Evolutionary conservation across 1,284 basidiomycete species (phyloP).

Genomic region (Cutaneotrichosporon mucoides): DNA sequence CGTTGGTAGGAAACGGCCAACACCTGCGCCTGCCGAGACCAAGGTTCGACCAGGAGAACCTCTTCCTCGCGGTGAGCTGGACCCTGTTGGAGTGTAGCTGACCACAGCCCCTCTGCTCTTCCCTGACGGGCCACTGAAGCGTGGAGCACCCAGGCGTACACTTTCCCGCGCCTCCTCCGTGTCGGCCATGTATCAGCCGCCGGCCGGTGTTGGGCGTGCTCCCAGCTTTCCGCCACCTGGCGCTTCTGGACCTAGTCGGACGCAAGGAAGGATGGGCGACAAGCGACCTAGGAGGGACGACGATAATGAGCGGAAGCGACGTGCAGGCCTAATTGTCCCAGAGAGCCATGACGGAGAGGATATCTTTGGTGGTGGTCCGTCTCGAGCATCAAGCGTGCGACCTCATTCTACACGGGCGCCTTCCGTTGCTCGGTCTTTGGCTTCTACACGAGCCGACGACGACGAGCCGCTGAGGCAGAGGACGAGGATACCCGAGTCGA

Average conservation of each 20-base stretch:
- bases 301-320: conserved; percentile 24
- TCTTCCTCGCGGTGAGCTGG: conserved; percentile 42
- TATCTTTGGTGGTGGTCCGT: conserved; percentile 31
- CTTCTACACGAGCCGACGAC: neutral
- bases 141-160: conserved; percentile 23
- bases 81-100: neutral
- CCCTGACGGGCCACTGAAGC: conserved; percentile 28
- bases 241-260: too few relatives aligned
- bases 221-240: conserved; percentile 14
- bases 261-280: conserved; percentile 42
- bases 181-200: conserved; percentile 32
- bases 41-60: conserved; percentile 48
- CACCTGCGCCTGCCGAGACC: conserved; percentile 25
- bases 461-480: neutral
- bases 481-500: conserved; percentile 12
- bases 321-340: conserved; percentile 29
- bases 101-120: conserved; percentile 35
- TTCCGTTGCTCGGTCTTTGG: conserved; percentile 5
- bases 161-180: conserved; percentile 26
- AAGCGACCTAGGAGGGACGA: conserved; percentile 28
- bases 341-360: too few relatives aligned
- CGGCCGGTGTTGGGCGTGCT: conserved; percentile 28
- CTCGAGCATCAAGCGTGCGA: neutral
- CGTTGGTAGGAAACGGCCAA: conserved; percentile 30
- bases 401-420: neutral